These are phyloP conservation scores for Bipolaris bicolor DNA, from an alignment of 2,329 filamentous ascomycete genomes.

Conservation along the genomic window DNA sequence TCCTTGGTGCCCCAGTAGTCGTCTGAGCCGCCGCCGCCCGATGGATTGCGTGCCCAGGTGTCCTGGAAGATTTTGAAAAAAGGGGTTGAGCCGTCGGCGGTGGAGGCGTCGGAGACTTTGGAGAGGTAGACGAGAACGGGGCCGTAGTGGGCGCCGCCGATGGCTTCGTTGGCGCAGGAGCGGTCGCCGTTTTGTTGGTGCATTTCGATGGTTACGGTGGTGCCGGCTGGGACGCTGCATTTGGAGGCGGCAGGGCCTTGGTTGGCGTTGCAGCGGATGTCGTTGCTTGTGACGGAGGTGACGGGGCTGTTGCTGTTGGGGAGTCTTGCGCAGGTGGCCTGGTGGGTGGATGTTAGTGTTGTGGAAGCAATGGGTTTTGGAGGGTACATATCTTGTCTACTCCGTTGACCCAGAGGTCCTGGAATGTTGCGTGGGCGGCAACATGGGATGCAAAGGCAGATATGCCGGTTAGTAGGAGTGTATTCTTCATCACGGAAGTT, in stretches of 20 bases:
- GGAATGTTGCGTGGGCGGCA: slow-evolving; percentile 38
- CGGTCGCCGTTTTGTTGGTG: slow-evolving; percentile 61
- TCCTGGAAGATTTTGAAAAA: slow-evolving; percentile 67
- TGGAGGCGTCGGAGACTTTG: slow-evolving; percentile 54
- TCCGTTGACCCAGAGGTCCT: slow-evolving; percentile 43
- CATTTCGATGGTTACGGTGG: slow-evolving; percentile 54
- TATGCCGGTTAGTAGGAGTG: slow-evolving; percentile 15
- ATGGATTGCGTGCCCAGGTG: slow-evolving; percentile 56
- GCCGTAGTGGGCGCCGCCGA: slow-evolving; percentile 47
- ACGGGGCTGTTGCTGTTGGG: slow-evolving; percentile 48
- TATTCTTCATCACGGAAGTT: slow-evolving; percentile 7
- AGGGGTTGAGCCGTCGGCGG: slow-evolving; percentile 56
- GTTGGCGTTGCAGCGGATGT: slow-evolving; percentile 57
- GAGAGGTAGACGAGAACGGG: slow-evolving; percentile 49
- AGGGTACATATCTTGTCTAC: slow-evolving; percentile 32
- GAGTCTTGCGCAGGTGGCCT: slow-evolving; percentile 35
- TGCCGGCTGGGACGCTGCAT: slow-evolving; percentile 57
- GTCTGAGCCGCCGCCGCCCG: slow-evolving; percentile 49
- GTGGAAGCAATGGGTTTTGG: not conserved
- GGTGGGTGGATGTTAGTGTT: slow-evolving; percentile 13
- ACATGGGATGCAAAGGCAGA: slow-evolving; percentile 39
- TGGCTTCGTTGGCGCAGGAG: slow-evolving; percentile 53
- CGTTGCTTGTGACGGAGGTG: slow-evolving; percentile 58
- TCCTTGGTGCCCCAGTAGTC: slow-evolving; percentile 59
- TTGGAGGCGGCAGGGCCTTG: slow-evolving; percentile 44